Base-by-base conservation (phyloP, 768 basidiomycete genomes). In the Leccinum disarticulatum region DNA sequence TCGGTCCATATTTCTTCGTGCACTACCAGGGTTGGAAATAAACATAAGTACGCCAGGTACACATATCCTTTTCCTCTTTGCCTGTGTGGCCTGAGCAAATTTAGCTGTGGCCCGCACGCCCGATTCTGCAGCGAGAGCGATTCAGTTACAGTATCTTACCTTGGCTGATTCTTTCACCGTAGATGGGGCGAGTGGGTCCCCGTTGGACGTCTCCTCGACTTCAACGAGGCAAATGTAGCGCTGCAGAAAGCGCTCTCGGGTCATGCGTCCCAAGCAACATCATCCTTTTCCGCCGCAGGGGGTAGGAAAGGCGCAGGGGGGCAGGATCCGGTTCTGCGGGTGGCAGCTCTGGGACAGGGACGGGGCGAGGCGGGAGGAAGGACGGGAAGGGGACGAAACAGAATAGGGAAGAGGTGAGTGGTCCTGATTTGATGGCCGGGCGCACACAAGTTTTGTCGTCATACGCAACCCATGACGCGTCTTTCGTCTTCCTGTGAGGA, bases 21-120 rank as follows among this genome's bases (percentile, higher is more conserved):
- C 97, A 99, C 74, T 99, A 99, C 81, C 96, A 98, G 75, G 97
- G 97, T 8, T 99, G 97, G 97, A 98, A 98, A 73, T 91, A 93
- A 74, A 95, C 93, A 93, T 95, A 70, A 64, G 85, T 30, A 22
- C 10, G 25, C 33, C 46, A 10, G n/a, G n/a, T n/a, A n/a, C n/a
- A n/a, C n/a, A n/a, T n/a, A n/a, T n/a, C n/a, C n/a, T n/a, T 43
- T 31, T 13, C 31, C 2, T 31, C 53, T 13, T 31, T 41, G 10
- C 14, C 22, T 48, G 56, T n/a, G n/a, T n/a, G n/a, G n/a, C n/a
- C 19, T 48, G n/a, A n/a, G n/a, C n/a, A n/a, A n/a, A n/a, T n/a
- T n/a, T n/a, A n/a, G n/a, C 9, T 30, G 49, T 51, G 8, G 46
- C 28, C 27, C 7, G 4, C 10, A 10, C 3, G 14, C 22, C n/a